Evolutionary conservation across 192 early-diverging fungal species (phyloP), one percentile per base, ranked within the genome.

Genomic region (Borealophlyctis nickersoniae): DNA sequence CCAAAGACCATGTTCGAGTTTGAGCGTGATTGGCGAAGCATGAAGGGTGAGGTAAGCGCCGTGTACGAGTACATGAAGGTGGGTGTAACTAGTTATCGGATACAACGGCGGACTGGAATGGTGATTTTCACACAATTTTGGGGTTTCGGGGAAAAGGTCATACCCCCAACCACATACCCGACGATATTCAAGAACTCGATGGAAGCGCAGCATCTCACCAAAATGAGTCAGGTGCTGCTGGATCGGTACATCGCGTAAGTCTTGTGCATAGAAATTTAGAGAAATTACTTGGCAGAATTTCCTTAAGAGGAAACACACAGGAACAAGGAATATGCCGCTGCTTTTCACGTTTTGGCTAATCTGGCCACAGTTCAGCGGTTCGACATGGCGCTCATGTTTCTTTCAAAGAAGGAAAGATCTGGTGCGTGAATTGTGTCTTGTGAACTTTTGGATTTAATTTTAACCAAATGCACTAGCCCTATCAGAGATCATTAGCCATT

Each of bases 1-100:
- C 85, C 87, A 11, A 73, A 52, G n/a, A 87, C 81, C 13, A 83
- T 83, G 52, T 77, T 73, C 63, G 89, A 91, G 52, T 89, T 91
- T 63, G 84, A 89, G 56, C 71, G 86, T 4, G 85, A 88, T 53
- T 91, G 88, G 88, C 86, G 84, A 60, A 77, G 73, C 52, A 74
- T 82, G 27, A 81, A 76, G 56, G 52, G 59, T 54, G 79, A 83
- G 7, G 62, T 66, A 23, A 68, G 71, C 11, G 54, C 73, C 7
- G 57, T 86, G 14, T 89, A 86, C 61, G 56, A 69, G 2, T 85
- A 87, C 51, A 63, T 91, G 36, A 86, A 88, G 75, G 87, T 88
- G 39, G 39, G 39, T 45, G 39, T 13, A 45, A 19, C 39, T 56
- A 58, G 23, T 5, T 27, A 27, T 23, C 52, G 52, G 9, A 53